Evolutionary conservation across 768 basidiomycete genomes (phyloP), one percentile per base, ranked within the genome.

Genomic region (Hygrophoropsis aurantiaca): DNA sequence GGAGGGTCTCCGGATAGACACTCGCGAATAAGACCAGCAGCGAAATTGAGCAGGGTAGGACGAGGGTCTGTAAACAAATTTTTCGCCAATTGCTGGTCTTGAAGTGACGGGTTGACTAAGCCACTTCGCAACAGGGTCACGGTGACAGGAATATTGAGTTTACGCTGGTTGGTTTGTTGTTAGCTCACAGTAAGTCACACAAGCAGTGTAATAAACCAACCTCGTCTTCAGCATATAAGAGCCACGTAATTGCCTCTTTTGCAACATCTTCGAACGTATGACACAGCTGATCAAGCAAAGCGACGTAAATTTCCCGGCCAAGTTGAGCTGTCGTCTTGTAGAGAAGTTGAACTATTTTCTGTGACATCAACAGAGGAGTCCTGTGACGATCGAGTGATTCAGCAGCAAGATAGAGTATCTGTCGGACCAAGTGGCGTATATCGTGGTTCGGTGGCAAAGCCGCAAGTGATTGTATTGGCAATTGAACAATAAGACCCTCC

Each of bases 181-280:
- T n/a, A n/a, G n/a, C n/a, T n/a, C n/a, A n/a, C n/a, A n/a, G n/a
- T n/a, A n/a, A n/a, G n/a, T n/a, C n/a, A n/a, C n/a, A n/a, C n/a
- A n/a, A n/a, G n/a, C n/a, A n/a, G n/a, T n/a, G n/a, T n/a, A n/a
- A n/a, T n/a, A n/a, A 5, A 72, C 82, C 46, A 46, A 94, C 93
- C 73, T 94, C 90, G 61, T 99, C 97, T 61, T 98, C 94, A 3
- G 97, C 90, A 61, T 93, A 97, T 37, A 97, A 71, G 40, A 99
- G 73, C 97, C 97, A 99, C 2, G 89, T 90, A 41, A 94, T 88
- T 5, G 95, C 97, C 69, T 99, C 97, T 66, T 94, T 94, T 15
- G 88, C 90, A 37, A 97, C 95, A 54, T 95, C 91, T 55, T 90
- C 85, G 52, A 93, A 94, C 13, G 84, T 73, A 51, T 85, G 83